phyloP scores from a whole-genome alignment of 164 flowering plant genomes.

The Vitis cinerea region DNA sequence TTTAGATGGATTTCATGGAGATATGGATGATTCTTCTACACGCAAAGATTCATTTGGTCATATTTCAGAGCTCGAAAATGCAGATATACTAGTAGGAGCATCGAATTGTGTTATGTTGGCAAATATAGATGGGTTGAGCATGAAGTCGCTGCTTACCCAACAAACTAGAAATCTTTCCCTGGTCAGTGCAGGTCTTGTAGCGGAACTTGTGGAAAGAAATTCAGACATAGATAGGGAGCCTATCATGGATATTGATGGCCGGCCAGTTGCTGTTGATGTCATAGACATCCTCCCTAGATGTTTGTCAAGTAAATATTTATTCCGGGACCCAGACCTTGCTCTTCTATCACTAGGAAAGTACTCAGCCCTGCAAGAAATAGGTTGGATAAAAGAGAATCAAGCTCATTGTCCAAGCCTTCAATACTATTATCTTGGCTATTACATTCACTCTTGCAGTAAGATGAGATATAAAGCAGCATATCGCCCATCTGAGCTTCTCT shows the following conservation, averaged over 20 bases:
- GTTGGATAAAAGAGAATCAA: conserved; percentile 77
- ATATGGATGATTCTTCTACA: conserved; percentile 85
- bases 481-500: conserved; percentile 90
- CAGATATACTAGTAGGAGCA: conserved; percentile 64
- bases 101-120: conserved; percentile 95
- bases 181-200: too few relatives aligned
- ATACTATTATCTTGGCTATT: conserved; percentile 95
- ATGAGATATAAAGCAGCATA: conserved; percentile 98
- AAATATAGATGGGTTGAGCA: conserved; percentile 98
- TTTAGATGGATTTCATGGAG: conserved; percentile 70
- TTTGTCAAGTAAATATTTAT: conserved; percentile 91
- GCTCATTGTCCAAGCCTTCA: conserved; percentile 69
- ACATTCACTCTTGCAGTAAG: conserved; percentile 86
- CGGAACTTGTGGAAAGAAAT: too few relatives aligned
- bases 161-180: too few relatives aligned
- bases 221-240: too few relatives aligned
- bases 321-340: conserved; percentile 96
- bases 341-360: conserved; percentile 85
- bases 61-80: conserved; percentile 86
- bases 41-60: conserved; percentile 31
- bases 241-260: conserved; percentile 53
- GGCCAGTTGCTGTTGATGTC: conserved; percentile 92
- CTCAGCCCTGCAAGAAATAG: conserved; percentile 86
- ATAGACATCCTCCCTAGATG: conserved; percentile 93
- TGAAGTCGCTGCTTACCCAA: conserved; percentile 18